These are phyloP conservation scores for Aspergillus cavernicola DNA, from an alignment of 495 filamentous ascomycete genomes.

Conservation along the genomic window DNA sequence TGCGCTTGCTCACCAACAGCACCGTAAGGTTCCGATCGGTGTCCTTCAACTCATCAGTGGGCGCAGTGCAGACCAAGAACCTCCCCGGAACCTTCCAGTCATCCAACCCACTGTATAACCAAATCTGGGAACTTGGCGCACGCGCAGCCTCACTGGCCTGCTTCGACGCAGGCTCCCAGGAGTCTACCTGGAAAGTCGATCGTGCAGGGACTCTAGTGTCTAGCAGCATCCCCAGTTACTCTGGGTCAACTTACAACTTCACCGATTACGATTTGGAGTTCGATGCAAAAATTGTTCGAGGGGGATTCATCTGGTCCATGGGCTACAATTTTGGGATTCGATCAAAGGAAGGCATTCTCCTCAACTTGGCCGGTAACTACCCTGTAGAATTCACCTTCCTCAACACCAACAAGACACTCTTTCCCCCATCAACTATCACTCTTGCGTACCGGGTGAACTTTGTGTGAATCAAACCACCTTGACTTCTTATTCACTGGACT, in stretches of 20 bases:
- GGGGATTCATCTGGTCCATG: not conserved
- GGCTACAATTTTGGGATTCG: too few relatives aligned
- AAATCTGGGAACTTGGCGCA: not conserved
- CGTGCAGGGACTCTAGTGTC: not conserved
- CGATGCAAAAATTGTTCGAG: not conserved
- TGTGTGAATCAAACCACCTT: too few relatives aligned
- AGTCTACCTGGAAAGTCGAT: too few relatives aligned
- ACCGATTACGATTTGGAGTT: not conserved
- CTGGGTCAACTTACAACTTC: not conserved
- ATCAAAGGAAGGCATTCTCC: too few relatives aligned
- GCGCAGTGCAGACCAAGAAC: not conserved
- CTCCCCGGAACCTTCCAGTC: not conserved
- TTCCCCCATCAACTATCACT: too few relatives aligned
- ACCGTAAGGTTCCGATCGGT: not conserved
- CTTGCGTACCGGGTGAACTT: too few relatives aligned
- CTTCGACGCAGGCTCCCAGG: too few relatives aligned
- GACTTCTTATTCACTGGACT: too few relatives aligned
- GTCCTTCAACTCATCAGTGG: not conserved
- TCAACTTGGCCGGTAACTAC: too few relatives aligned
- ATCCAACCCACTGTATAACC: not conserved
- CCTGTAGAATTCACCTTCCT: too few relatives aligned
- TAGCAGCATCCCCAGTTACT: not conserved
- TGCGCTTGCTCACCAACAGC: not conserved
- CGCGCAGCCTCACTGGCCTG: not conserved
- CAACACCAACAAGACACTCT: too few relatives aligned